These are phyloP conservation scores for Umbellularia californica DNA, from an alignment of 164 flowering plant species.

Conservation along the genomic window DNA sequence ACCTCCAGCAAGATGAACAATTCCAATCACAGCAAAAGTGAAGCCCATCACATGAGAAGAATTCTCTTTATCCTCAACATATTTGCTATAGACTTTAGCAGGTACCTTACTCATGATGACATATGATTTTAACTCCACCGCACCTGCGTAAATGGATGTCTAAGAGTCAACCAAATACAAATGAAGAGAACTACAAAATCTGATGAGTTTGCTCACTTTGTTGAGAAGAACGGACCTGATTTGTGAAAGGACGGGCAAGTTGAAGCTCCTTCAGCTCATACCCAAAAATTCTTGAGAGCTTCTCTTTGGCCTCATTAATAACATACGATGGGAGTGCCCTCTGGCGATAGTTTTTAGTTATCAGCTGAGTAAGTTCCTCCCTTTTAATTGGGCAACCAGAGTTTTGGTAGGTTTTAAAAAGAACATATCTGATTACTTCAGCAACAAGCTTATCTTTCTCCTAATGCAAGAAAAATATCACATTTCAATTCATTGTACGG, in stretches of 20 bases:
- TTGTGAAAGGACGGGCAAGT: constrained; percentile 51
- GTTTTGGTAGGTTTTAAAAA: constrained; percentile 78
- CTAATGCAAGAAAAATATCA: constrained; percentile 27
- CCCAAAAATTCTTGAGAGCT: constrained; percentile 71
- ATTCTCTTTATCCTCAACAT: constrained; percentile 57
- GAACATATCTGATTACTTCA: constrained; percentile 75
- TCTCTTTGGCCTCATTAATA: constrained; percentile 67
- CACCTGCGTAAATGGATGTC: constrained; percentile 32
- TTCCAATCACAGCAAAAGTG: constrained; percentile 60
- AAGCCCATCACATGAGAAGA: constrained; percentile 59
- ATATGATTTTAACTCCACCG: constrained; percentile 66
- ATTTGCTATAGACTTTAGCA: constrained; percentile 55
- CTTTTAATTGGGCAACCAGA: constrained; percentile 90
- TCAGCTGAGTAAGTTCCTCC: constrained; percentile 74
- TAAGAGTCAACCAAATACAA: neutral
- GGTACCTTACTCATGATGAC: constrained; percentile 66
- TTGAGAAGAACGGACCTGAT: constrained; percentile 51
- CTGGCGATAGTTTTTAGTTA: constrained; percentile 77
- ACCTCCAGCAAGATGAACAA: constrained; percentile 82
- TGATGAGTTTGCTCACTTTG: constrained; percentile 35
- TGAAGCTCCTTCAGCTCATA: constrained; percentile 88
- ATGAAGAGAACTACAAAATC: neutral
- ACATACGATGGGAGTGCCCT: constrained; percentile 65
- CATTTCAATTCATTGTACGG: neutral
- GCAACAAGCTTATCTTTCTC: constrained; percentile 90